Base-by-base conservation (phyloP, 1,284 basidiomycete species). In the Laetiporus sulphureus region DNA sequence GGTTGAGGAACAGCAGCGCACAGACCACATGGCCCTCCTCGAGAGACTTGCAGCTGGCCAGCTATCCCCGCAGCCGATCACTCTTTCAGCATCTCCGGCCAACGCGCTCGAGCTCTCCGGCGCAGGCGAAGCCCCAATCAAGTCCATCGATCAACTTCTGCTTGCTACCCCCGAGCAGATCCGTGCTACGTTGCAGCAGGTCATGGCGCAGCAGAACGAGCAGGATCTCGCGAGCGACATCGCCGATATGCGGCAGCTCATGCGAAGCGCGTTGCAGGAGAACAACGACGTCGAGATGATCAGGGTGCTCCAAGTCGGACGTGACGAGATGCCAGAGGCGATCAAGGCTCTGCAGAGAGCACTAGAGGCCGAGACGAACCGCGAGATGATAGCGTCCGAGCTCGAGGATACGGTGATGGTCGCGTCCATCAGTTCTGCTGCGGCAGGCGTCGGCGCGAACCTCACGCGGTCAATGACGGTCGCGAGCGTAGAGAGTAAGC, bases 321-420 rank as follows among this genome's bases (percentile, higher is more conserved):
- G 72, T 46, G 73, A 77, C 35, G 82, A 88, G 59, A 81, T 87
- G 68, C 80, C 82, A 0, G 86, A 89, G 58, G 84, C 84, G 15
- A 75, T 86, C 56, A 85, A 85, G 64, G 81, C 85, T 3, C 68
- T 89, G 12, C 82, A 85, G 59, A 64, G 85, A 20, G 79, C 77
- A 16, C 63, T 86, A 25, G 80, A 85, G 61, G 55, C 57, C 15
- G 67, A 73, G 44, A 59, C 70, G 18, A 69, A 69, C 42, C 57
- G 54, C 36, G 66, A 67, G 45, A 46, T 48, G 34, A 4, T 22
- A 1, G 44, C 38, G 15, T 31, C 32, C 8, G 47, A 37, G 25
- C 29, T 39, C 32, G 48, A 46, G 31, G 50, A 47, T 13, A 32
- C 33, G 8, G 53, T 46, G 27, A 15, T 49, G 29, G 40, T 53